Conservation (phyloP, 108 stramenopile genomes). For the Cyclotella sp. region DNA sequence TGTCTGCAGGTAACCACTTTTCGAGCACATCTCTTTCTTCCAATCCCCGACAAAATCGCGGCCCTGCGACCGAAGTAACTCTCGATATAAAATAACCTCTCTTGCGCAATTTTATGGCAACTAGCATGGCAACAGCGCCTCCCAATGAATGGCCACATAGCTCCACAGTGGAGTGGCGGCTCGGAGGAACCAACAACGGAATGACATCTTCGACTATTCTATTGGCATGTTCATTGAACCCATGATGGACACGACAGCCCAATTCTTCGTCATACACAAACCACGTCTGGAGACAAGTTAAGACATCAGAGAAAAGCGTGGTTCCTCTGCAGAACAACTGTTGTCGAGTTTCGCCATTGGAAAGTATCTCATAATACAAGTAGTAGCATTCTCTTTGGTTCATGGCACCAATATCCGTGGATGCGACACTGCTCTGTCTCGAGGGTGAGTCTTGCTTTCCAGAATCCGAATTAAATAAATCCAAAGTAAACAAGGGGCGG, state of each 20-base stretch:
- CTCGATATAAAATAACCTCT: conserved; percentile 57
- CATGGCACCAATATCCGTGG: conserved; percentile 13
- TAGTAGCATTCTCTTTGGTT: conserved; percentile 71
- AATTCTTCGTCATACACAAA: conserved; percentile 66
- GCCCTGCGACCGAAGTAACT: conserved; percentile 57
- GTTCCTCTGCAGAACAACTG: conserved; percentile 72
- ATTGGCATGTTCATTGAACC: conserved; percentile 66
- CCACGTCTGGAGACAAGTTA: conserved; percentile 59
- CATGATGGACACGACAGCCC: conserved; percentile 59
- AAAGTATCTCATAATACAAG: conserved; percentile 64
- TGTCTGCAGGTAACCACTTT: conserved; percentile 50
- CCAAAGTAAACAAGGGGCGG: conserved; percentile 52
- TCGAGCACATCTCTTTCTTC: conserved; percentile 40
- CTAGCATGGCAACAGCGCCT: conserved; percentile 64
- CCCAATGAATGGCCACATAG: conserved; percentile 66
- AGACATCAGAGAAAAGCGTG: conserved; percentile 55
- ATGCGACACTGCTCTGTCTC: background rate
- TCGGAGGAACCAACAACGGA: conserved; percentile 56
- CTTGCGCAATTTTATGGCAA: conserved; percentile 65
- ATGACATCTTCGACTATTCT: conserved; percentile 61
- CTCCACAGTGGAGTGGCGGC: conserved; percentile 57
- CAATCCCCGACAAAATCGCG: conserved; percentile 53
- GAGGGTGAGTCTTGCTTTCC: conserved; percentile 9
- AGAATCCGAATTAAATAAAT: conserved; percentile 9
- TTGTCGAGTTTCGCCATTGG: conserved; percentile 57